Base-by-base conservation (phyloP, 2,329 filamentous ascomycete genomes). In the Chaetomium sp. region DNA sequence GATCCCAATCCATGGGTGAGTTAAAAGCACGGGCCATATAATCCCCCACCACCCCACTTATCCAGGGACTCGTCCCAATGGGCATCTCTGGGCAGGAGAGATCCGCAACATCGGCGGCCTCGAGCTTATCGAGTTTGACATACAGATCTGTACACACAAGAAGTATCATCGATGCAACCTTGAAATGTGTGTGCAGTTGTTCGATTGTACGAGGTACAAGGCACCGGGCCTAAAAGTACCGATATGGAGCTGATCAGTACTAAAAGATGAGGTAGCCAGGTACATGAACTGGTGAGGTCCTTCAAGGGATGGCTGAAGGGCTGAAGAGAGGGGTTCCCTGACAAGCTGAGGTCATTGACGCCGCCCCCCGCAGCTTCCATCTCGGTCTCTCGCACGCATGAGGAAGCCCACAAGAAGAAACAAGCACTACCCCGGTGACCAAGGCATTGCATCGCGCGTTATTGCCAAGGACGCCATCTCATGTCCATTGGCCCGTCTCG, bases 401-500 rank as follows among this genome's bases (percentile, higher is more conserved):
- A 50, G 29, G 45, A 38, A 54, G 16, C 16, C 16, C 38, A 3
- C 35, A 53, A 53, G 50, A 27, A 53, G 50, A 25, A 47, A 55
- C 59, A 57, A 51, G 50, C 38, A 56, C 62, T 58, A 33, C 57
- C 49, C 45, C n/a, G 10, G 27, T 42, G 29, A 47, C 53, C 57
- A 60, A 64, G 57, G 31, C 4, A 12, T 19, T 42, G 38, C 38
- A 42, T 42, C 38, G 38, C 23, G 35, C 21, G 25, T 13, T 10
- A 13, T n/a, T 33, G 60, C 60, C 60, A 65, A 63, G 60, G 4
- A 47, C 51, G 21, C 21, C 42, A 19, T 29, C 29, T 62, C n/a
- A 8, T 19, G 23, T 50, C 59, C 55, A 67, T 67, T 67, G 62
- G 59, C 57, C 53, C 51, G 35, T 56, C n/a, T 47, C 51, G 57